Conservation (phyloP, 2,329 filamentous ascomycete genomes). For the Xylaria arbuscula region DNA sequence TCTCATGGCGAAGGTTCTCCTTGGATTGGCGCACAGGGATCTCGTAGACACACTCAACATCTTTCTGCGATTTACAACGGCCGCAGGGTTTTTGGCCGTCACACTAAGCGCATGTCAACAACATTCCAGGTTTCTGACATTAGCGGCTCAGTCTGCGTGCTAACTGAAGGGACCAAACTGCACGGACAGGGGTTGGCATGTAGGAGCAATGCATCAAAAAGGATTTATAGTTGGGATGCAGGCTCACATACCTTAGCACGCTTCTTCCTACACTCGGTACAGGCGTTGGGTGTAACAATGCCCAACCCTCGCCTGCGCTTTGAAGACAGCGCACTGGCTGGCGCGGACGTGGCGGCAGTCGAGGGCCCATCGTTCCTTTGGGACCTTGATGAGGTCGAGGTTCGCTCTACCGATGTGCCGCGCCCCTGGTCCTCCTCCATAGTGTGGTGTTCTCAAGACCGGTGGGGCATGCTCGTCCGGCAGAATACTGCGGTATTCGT, state of each 20-base stretch:
- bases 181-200: conserved; percentile 1
- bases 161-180: conserved; percentile 9
- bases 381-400: conserved; percentile 43
- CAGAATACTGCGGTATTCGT: conserved; percentile 30
- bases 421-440: conserved; percentile 50
- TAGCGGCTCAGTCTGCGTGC: not conserved
- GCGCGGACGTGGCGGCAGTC: conserved; percentile 36
- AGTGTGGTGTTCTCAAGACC: conserved; percentile 33
- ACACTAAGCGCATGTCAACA: conserved; percentile 54
- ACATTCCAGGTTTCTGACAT: conserved; percentile 42
- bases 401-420: conserved; percentile 41
- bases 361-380: conserved; percentile 46
- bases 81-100: conserved; percentile 68
- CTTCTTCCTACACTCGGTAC: conserved; percentile 71
- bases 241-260: conserved; percentile 64
- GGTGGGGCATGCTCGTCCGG: conserved; percentile 40
- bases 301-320: conserved; percentile 67
- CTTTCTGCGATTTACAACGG: conserved; percentile 66
- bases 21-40: conserved; percentile 72
- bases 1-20: conserved; percentile 68
- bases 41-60: conserved; percentile 70
- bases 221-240: conserved; percentile 3
- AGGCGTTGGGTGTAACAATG: conserved; percentile 69
- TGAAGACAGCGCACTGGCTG: conserved; percentile 52
- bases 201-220: not conserved